Conservation (phyloP, 129 eudicot species). For the Escallonia rubra region DNA sequence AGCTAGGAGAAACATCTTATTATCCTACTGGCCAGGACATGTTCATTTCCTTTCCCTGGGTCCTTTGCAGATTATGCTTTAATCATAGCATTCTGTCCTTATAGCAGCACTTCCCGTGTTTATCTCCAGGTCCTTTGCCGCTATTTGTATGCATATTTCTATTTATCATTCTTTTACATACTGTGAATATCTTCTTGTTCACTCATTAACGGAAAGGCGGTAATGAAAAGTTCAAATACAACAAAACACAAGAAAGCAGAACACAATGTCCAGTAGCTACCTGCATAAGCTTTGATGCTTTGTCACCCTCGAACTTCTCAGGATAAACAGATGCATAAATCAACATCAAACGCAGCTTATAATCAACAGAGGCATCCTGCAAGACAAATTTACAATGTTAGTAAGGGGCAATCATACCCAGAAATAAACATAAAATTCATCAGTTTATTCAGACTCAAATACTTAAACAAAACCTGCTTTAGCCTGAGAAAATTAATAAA, state of each 20-base stretch:
- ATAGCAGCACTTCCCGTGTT: too few relatives aligned
- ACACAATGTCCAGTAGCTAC: conserved; percentile 25
- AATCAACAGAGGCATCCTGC: conserved; percentile 53
- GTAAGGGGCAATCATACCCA: conserved; percentile 1
- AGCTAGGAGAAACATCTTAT: too few relatives aligned
- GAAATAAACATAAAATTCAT: conserved; percentile 6
- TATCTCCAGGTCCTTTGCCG: background rate
- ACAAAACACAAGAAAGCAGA: background rate
- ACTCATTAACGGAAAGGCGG: background rate
- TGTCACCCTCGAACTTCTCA: conserved; percentile 86
- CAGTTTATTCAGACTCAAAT: conserved; percentile 11
- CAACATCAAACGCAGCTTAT: conserved; percentile 76
- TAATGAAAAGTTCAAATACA: conserved; percentile 1
- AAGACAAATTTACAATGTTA: conserved; percentile 12
- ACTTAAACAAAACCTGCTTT: conserved; percentile 44
- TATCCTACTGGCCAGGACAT: too few relatives aligned
- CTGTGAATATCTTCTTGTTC: conserved; percentile 2
- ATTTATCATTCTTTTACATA: background rate
- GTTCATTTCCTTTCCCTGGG: too few relatives aligned
- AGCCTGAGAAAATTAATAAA: conserved; percentile 52
- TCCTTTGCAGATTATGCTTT: too few relatives aligned
- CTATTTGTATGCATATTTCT: background rate
- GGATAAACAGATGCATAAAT: conserved; percentile 83
- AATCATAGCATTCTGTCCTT: too few relatives aligned
- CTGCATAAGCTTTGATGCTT: conserved; percentile 82